These are phyloP conservation scores for Backusella australiensis DNA, from an alignment of 192 early-diverging fungal genomes.

Conservation along the genomic window DNA sequence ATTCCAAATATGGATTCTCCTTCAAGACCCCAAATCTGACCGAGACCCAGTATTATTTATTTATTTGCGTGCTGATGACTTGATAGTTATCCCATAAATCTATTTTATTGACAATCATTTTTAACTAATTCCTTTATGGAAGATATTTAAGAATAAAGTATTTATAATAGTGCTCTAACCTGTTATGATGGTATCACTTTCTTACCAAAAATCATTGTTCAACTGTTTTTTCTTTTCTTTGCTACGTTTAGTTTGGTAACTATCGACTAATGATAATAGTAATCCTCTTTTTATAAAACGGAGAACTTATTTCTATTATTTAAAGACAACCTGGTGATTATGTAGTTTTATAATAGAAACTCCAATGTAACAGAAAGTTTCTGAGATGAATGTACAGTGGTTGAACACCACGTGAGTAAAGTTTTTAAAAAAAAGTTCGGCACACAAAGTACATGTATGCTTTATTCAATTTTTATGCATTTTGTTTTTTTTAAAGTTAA, in stretches of 20 bases:
- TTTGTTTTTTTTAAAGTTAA: not conserved
- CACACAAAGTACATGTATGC: not conserved
- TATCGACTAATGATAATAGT: no score
- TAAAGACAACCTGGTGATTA: no score
- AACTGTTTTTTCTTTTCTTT: not conserved
- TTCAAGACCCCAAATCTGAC: no score
- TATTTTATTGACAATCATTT: not conserved
- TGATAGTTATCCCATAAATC: no score
- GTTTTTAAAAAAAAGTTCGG: not conserved
- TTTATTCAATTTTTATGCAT: not conserved
- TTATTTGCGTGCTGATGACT: no score
- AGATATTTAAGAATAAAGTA: not conserved
- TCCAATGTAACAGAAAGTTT: not conserved
- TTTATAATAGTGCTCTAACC: not conserved
- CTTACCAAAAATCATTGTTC: not conserved
- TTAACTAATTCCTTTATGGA: not conserved
- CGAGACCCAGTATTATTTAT: no score
- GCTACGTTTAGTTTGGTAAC: no score
- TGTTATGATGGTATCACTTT: not conserved
- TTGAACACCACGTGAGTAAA: not conserved
- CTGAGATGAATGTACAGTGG: not conserved
- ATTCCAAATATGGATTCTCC: no score
- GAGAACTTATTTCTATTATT: not conserved
- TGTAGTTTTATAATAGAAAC: not conserved
- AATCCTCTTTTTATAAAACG: no score